Evolutionary conservation across 768 basidiomycete species (phyloP).

Genomic region (Tulasnella sp.): DNA sequence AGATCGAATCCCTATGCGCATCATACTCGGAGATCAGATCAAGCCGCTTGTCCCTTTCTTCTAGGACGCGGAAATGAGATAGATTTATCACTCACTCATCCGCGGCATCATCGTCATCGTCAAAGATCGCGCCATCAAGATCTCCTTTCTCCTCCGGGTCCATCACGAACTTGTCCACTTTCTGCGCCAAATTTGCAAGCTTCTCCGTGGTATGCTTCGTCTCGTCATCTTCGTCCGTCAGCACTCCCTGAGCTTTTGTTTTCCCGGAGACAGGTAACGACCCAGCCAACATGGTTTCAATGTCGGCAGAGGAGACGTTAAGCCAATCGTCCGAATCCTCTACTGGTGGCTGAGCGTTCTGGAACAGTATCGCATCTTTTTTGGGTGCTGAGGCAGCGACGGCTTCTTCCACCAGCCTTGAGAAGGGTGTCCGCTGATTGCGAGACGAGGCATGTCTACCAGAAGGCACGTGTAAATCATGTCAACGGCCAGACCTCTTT

Average conservation of each 20-base stretch:
- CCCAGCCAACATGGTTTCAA: constrained; percentile 56
- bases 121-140: constrained; percentile 78
- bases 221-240: constrained; percentile 37
- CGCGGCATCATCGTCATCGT: constrained; percentile 35
- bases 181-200: constrained; percentile 65
- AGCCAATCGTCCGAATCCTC: constrained; percentile 84
- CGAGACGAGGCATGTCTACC: no score
- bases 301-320: constrained; percentile 59
- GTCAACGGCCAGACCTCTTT: neutral
- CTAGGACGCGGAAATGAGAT: neutral
- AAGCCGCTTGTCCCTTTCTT: constrained; percentile 29
- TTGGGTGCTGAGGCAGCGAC: constrained; percentile 27
- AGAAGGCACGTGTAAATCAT: no score
- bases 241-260: constrained; percentile 22
- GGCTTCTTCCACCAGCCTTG: constrained; percentile 56
- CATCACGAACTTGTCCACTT: constrained; percentile 75
- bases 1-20: neutral
- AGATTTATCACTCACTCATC: neutral
- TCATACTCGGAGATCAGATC: constrained; percentile 61
- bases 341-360: constrained; percentile 17
- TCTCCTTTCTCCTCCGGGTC: constrained; percentile 65
- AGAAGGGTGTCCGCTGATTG: constrained; percentile 56
- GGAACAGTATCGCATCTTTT: neutral
- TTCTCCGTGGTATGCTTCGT: constrained; percentile 57
- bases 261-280: constrained; percentile 34